Conservation (phyloP, 441 rosid species). For the Adansonia rubrostipa region DNA sequence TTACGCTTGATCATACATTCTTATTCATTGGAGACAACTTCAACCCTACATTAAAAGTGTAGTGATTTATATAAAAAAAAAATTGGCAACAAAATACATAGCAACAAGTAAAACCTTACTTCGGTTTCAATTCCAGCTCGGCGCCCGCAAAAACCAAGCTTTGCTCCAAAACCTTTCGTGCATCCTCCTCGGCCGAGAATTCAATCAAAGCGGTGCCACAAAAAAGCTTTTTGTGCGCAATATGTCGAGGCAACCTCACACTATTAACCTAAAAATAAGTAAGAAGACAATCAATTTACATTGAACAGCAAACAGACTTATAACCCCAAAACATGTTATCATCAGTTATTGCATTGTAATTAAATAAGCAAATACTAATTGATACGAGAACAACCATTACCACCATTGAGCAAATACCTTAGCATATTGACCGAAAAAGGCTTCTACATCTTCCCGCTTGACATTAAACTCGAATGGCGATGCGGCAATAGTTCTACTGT, state of each 20-base stretch:
- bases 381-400: constrained; percentile 3
- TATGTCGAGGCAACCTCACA: constrained; percentile 87
- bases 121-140: constrained; percentile 70
- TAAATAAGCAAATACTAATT: background rate
- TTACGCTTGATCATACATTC: background rate
- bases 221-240: constrained; percentile 64
- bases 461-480: constrained; percentile 65
- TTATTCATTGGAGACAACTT: background rate
- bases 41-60: background rate
- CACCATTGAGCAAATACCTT: constrained; percentile 48
- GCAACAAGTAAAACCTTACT: constrained; percentile 47
- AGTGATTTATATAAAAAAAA: background rate
- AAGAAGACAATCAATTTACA: constrained; percentile 1
- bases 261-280: constrained; percentile 65
- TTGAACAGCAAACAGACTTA: constrained; percentile 18
- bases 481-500: constrained; percentile 69
- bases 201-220: constrained; percentile 85
- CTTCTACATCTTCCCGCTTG: constrained; percentile 66
- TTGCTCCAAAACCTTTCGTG: constrained; percentile 57
- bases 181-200: constrained; percentile 74
- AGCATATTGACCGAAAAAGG: constrained; percentile 67
- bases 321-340: background rate
- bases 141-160: constrained; percentile 68
- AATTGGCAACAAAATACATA: background rate
- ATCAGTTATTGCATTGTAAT: background rate